Percentiles rank a stretch among this genome's conserved stretches.
Conservation (phyloP, 805 yeast genomes). For the Suhomyces kilbournensis region DNA sequence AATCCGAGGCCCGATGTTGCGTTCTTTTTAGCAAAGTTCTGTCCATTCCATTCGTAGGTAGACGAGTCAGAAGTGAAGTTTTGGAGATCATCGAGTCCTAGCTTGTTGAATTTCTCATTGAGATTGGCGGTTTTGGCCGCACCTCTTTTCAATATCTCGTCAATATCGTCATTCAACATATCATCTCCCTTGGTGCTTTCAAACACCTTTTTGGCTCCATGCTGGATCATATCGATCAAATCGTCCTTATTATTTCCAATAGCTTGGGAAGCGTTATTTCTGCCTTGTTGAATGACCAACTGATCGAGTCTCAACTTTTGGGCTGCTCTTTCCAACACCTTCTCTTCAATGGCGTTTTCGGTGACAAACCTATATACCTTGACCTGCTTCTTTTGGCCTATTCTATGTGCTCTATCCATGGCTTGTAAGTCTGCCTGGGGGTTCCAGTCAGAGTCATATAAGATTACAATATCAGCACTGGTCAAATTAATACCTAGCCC, state of each 20-base stretch:
- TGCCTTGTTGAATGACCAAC: slow-evolving; percentile 91
- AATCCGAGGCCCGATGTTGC: slow-evolving; percentile 36
- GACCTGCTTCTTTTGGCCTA: slow-evolving; percentile 96
- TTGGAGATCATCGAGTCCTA: slow-evolving; percentile 92
- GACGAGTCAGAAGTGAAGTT: slow-evolving; percentile 84
- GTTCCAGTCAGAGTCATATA: slow-evolving; percentile 95
- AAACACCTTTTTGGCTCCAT: slow-evolving; percentile 89
- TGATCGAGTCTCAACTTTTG: slow-evolving; percentile 91
- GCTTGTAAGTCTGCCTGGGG: slow-evolving; percentile 98
- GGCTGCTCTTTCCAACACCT: slow-evolving; percentile 92
- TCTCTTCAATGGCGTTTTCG: slow-evolving; percentile 94
- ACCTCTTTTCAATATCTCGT: slow-evolving; percentile 74
- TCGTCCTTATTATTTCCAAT: slow-evolving; percentile 76
- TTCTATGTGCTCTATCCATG: slow-evolving; percentile 97
- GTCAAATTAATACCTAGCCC: slow-evolving; percentile 93
- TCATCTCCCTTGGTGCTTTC: slow-evolving; percentile 41
- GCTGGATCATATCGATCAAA: slow-evolving; percentile 91
- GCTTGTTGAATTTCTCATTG: slow-evolving; percentile 76
- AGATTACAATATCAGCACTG: slow-evolving; percentile 83
- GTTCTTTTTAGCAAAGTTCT: slow-evolving; percentile 64
- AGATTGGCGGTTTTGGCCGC: slow-evolving; percentile 75
- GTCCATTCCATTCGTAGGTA: slow-evolving; percentile 97
- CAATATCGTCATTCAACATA: slow-evolving; percentile 67
- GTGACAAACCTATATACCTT: slow-evolving; percentile 89
- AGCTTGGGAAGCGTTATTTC: slow-evolving; percentile 42